Conservation (phyloP, 768 basidiomycete genomes). For the Lyophyllum decastes region DNA sequence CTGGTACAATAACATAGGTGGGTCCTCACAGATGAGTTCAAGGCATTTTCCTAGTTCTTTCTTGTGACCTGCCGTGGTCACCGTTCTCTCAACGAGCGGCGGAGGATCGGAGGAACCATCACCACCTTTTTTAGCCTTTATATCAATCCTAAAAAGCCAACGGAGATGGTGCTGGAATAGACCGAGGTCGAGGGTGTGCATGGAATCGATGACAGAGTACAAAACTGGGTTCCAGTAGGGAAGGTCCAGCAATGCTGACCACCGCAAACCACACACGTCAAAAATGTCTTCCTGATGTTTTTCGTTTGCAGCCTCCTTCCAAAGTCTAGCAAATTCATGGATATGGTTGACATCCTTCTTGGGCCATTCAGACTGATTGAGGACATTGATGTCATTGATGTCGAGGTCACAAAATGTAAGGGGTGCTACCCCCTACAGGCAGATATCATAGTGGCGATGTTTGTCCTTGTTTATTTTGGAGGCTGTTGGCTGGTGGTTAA, state of each 20-base stretch:
- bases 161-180: constrained; percentile 10
- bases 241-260: constrained; percentile 26
- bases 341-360: constrained; percentile 16
- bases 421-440: too few relatives aligned
- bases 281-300: constrained; percentile 16
- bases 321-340: constrained; percentile 13
- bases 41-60: constrained; percentile 9
- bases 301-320: constrained; percentile 18
- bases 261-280: constrained; percentile 26
- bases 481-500: too few relatives aligned
- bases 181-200: constrained; percentile 27
- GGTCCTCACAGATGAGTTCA: constrained; percentile 10
- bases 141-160: too few relatives aligned
- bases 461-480: too few relatives aligned
- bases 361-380: constrained; percentile 26
- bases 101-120: constrained; percentile 12
- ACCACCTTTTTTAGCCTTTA: constrained; percentile 12
- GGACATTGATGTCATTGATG: constrained; percentile 25
- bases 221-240: constrained; percentile 29
- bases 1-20: constrained; percentile 4
- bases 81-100: background rate
- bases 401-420: constrained; percentile 18
- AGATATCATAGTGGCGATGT: too few relatives aligned
- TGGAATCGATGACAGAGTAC: constrained; percentile 23
- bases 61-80: background rate